Conservation (phyloP, 148 eudicot genomes). For the Camellia lanceoleosa region DNA sequence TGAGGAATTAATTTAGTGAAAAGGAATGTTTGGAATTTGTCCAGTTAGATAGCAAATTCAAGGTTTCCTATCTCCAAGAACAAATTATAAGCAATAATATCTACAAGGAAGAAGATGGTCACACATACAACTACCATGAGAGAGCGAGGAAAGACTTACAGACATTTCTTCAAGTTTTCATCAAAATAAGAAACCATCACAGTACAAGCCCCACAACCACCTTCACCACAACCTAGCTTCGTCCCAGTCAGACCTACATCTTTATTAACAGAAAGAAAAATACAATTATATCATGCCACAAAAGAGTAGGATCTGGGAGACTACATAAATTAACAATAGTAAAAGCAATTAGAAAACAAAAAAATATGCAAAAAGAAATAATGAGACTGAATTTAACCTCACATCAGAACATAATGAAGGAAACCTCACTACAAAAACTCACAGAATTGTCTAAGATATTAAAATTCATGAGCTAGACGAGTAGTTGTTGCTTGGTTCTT, state of each 20-base stretch:
- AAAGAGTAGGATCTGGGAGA: neutral
- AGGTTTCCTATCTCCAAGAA: neutral
- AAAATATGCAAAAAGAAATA: neutral
- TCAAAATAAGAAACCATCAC: conserved; percentile 87
- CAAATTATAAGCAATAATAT: neutral
- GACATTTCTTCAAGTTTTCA: conserved; percentile 65
- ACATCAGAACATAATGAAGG: neutral
- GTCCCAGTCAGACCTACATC: conserved; percentile 86
- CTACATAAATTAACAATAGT: conserved; percentile 6
- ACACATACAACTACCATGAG: neutral
- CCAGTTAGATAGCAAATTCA: neutral
- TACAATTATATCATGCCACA: conserved; percentile 8
- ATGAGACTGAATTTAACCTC: neutral
- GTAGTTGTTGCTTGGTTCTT: conserved; percentile 1
- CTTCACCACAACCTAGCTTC: conserved; percentile 97
- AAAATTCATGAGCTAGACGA: neutral
- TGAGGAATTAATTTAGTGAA: neutral
- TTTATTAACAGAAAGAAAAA: conserved; percentile 33
- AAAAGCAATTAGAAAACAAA: neutral
- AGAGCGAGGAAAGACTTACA: conserved; percentile 50
- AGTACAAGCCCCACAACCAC: conserved; percentile 99
- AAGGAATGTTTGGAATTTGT: neutral
- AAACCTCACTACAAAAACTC: neutral
- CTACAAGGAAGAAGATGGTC: conserved; percentile 9
- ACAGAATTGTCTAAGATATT: neutral